A percentile compares a stretch with the other conserved stretches of the same genome.
phyloP scores from a whole-genome alignment of 75 land plant species.

The Picea sitchensis region DNA sequence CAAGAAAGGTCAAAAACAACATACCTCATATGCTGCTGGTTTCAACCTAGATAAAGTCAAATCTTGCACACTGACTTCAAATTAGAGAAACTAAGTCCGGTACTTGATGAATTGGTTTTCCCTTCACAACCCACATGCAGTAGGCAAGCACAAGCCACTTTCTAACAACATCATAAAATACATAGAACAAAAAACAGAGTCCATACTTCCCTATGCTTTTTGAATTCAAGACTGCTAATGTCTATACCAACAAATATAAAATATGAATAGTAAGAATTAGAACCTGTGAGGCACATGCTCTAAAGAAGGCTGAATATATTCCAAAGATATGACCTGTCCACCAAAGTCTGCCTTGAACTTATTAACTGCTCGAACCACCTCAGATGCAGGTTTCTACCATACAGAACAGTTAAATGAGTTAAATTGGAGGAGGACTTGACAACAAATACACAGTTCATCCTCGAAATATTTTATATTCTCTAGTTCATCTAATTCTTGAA shows the following conservation, averaged over 20 bases:
- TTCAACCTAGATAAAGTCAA: background rate
- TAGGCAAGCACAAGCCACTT: background rate
- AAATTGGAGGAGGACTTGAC: background rate
- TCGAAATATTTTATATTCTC: background rate
- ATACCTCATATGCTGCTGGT: background rate
- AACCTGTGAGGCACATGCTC: conserved; percentile 96
- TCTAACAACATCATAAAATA: background rate
- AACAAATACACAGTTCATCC: background rate
- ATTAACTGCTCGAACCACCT: conserved; percentile 74
- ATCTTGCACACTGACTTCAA: background rate
- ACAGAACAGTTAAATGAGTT: background rate
- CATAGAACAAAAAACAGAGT: background rate
- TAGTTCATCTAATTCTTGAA: background rate
- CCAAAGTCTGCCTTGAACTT: conserved; percentile 96
- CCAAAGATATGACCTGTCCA: conserved; percentile 78
- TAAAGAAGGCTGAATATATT: conserved; percentile 79
- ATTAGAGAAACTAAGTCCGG: too few relatives aligned
- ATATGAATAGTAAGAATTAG: background rate
- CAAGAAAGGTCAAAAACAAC: conserved; percentile 1
- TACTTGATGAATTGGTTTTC: background rate
- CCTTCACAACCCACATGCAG: background rate
- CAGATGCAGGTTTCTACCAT: conserved; percentile 74
- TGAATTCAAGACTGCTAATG: background rate
- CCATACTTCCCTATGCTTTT: background rate
- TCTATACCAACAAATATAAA: background rate